Base-by-base conservation (phyloP, 2,329 filamentous ascomycete species). In the Chalaropsis thielavioides region DNA sequence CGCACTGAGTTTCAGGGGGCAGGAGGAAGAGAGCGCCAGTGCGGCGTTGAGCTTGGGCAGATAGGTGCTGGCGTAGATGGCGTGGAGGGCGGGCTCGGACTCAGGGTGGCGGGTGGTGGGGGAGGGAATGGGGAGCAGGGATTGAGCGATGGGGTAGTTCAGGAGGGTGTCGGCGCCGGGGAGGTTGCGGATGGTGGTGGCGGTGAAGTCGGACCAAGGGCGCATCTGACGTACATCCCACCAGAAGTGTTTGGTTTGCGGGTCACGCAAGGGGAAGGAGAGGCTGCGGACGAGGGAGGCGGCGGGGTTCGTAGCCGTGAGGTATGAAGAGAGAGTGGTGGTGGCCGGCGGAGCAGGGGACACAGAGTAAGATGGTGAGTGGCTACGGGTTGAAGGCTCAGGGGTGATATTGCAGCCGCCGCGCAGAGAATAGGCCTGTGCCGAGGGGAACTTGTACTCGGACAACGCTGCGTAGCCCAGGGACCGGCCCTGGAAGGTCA, bases 181-280 rank as follows among this genome's bases (percentile, higher is more conserved):
- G 58, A 95, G 84, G 5, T 83, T 79, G 69, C 87, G 80, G 72
- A 96, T 86, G 66, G 86, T 84, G 64, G 80, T 74, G 11, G 89
- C 78, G 69, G 83, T 89, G 81, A 96, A 96, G 70, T 84, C 82
- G 62, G 82, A 82, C 92, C 92, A 96, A 68, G 85, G 82, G 68
- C 89, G 85, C 69, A 96, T 80, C 73, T 95, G 92, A 70, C 92
- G 88, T 66, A 95, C 82, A 72, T 97, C 92, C 89, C 90, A 96
- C 92, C 92, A 97, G 75, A 92, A 96, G 77, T 95, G 86, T 74
- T 87, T 90, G 71, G 82, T 87, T 75, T 80, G 82, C 71, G 80
- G 85, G 73, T 84, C 88, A 68, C 79, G 83, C 71, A 80, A 78
- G 69, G 76, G 85, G 72, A 87, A 86, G 67, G 87, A 89, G 69